phyloP scores from a whole-genome alignment of 768 basidiomycete species.

The Pulveroboletus ravenelii region DNA sequence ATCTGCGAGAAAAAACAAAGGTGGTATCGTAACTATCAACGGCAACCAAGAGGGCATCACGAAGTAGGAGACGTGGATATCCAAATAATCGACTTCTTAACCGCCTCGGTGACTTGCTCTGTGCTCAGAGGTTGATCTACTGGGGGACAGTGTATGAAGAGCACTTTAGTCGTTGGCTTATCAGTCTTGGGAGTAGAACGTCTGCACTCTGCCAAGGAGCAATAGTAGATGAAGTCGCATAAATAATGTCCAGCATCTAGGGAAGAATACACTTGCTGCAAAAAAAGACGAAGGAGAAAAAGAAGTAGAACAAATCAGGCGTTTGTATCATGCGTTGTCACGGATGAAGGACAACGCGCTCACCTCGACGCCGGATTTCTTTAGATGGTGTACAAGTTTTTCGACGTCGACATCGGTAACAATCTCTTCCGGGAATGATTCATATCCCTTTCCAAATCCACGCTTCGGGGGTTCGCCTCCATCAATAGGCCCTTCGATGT shows the following conservation, averaged over 20 bases:
- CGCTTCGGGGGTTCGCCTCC: conserved; percentile 30
- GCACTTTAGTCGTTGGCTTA: conserved; percentile 39
- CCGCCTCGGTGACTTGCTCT: conserved; percentile 62
- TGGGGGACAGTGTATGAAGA: conserved; percentile 72
- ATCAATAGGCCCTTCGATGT: conserved; percentile 23
- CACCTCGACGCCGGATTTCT: conserved; percentile 30
- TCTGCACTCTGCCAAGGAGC: conserved; percentile 65
- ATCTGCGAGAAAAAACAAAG: conserved; percentile 4
- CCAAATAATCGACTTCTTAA: conserved; percentile 60
- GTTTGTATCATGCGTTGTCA: not conserved
- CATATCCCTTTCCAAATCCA: conserved; percentile 35
- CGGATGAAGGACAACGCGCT: conserved; percentile 6
- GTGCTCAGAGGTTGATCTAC: conserved; percentile 59
- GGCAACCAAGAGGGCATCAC: conserved; percentile 7
- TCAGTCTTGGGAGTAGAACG: conserved; percentile 34
- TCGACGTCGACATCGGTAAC: conserved; percentile 34
- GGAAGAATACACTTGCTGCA: conserved; percentile 63
- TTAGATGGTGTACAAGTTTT: conserved; percentile 34
- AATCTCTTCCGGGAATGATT: conserved; percentile 34
- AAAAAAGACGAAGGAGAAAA: not conserved
- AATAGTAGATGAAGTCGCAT: conserved; percentile 75
- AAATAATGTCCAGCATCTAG: conserved; percentile 75
- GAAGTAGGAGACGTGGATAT: conserved; percentile 33
- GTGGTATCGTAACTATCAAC: conserved; percentile 13
- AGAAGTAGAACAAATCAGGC: conserved; percentile 3